Base-by-base conservation (phyloP, 192 early-diverging fungal species). In the Rhizophagus prolifer region DNA sequence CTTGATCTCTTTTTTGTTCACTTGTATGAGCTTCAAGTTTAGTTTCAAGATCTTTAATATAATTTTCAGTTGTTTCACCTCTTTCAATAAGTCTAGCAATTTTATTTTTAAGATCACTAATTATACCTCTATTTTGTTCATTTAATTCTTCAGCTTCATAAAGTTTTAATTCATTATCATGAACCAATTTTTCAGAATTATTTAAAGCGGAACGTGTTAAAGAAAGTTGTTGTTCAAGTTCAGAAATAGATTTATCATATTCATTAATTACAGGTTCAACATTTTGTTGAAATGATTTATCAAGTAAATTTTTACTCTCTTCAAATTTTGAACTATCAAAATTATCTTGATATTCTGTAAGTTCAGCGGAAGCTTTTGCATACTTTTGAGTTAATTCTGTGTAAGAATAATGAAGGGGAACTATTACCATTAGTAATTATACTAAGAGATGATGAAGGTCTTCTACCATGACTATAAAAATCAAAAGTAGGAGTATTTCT, bases 231-330 rank as follows among this genome's bases (percentile, higher is more conserved):
- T 78, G 82, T 70, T 93, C 91, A 16, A 93, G 81, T 8, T 78
- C 80, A 9, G 88, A 84, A 25, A 92, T 86, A 66, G 85, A 87
- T 66, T 85, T 87, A 76, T 91, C 90, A 79, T 92, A 91, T 70
- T 92, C 92, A 64, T 91, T 86, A 74, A 93, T 87, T 5, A 93
- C 87, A n/a, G 91, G 85, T 81, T 88, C 83, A 69, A 93, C 87
- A 76, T 89, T 76, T 74, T 91, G 58, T 74, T 88, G 72, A 64
- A 82, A 81, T 4, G 79, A 38, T 30, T 61, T 30, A 65, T n/a
- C 5, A 16, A 75, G 1, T 47, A 75, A 66, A 50, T 28, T 65
- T 30, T 14, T 34, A 19, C 41, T 44, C 9, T 75, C 74, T 1
- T 75, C 74, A 28, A 31, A 23, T 50, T 54, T 30, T 47, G 46